A percentile compares a stretch with the other conserved stretches of the same genome.
These are phyloP conservation scores for Lachnum nothofagi DNA, from an alignment of 2,329 filamentous ascomycete species.

Conservation along the genomic window DNA sequence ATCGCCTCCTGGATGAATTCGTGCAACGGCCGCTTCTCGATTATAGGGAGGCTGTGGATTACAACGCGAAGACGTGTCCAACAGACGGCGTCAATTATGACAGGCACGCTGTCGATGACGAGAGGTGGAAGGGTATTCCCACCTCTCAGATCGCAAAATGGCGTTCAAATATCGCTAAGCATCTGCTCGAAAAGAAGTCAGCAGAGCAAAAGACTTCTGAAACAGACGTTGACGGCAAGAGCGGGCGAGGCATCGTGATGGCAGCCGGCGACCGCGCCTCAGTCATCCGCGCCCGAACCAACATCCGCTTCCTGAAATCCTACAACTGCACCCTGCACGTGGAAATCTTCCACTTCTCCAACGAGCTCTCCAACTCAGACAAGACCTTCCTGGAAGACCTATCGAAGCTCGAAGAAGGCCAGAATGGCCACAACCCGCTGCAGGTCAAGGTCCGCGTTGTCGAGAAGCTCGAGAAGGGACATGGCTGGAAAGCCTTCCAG, in stretches of 20 bases:
- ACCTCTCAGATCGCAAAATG: slow-evolving; percentile 15
- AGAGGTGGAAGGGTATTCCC: slow-evolving; percentile 14
- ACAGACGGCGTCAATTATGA: slow-evolving; percentile 19
- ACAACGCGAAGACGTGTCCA: slow-evolving; percentile 13
- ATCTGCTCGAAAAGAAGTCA: slow-evolving; percentile 1
- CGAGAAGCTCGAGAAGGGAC: slow-evolving; percentile 14
- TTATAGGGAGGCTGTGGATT: slow-evolving; percentile 14
- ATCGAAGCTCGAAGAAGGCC: slow-evolving; percentile 2
- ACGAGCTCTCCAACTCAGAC: slow-evolving; percentile 13
- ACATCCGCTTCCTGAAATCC: slow-evolving; percentile 15
- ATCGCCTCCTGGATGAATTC: background rate
- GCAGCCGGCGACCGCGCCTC: slow-evolving; percentile 17
- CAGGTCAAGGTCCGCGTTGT: slow-evolving; percentile 14
- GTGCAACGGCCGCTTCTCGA: slow-evolving; percentile 9
- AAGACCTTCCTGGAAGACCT: slow-evolving; percentile 9
- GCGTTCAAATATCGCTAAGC: slow-evolving; percentile 13
- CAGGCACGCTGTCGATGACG: slow-evolving; percentile 6
- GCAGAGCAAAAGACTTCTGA: slow-evolving; percentile 1
- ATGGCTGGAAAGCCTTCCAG: slow-evolving; percentile 20
- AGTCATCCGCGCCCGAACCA: slow-evolving; percentile 16
- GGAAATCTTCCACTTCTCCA: slow-evolving; percentile 21
- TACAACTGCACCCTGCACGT: slow-evolving; percentile 22
- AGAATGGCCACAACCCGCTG: background rate
- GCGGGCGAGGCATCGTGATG: slow-evolving; percentile 21
- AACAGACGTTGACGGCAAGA: background rate